phyloP scores from a whole-genome alignment of 176 grass and related monocot genomes.

The Chloris gayana region DNA sequence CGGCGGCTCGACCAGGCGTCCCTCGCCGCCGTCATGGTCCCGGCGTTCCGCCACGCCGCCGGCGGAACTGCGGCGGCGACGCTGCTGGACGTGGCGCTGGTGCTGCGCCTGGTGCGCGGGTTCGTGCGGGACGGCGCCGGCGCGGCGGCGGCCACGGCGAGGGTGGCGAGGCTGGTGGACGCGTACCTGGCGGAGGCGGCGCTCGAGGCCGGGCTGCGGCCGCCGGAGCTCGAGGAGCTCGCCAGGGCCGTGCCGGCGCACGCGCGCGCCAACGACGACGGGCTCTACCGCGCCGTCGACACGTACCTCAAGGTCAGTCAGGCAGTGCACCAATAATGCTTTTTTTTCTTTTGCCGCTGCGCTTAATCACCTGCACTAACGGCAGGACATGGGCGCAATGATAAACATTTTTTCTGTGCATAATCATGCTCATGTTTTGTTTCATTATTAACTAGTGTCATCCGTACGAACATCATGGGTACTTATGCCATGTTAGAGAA shows the following conservation, averaged over 20 bases:
- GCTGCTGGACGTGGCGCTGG: conserved; percentile 72
- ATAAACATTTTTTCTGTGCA: not conserved
- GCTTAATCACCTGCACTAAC: not conserved
- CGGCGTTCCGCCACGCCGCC: conserved; percentile 50
- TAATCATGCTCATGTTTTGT: not conserved
- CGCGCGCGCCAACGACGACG: conserved; percentile 74
- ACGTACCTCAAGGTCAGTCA: conserved; percentile 87
- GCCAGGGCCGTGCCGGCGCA: conserved; percentile 62
- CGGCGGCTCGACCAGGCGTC: conserved; percentile 72
- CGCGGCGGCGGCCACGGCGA: conserved; percentile 54
- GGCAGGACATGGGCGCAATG: not conserved
- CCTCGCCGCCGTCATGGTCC: conserved; percentile 81
- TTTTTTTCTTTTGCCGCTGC: too few relatives aligned
- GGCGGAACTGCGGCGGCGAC: conserved; percentile 35
- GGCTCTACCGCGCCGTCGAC: conserved; percentile 91
- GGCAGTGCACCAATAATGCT: too few relatives aligned
- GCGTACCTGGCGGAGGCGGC: conserved; percentile 83
- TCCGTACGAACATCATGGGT: conserved; percentile 23
- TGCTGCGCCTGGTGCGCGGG: conserved; percentile 68
- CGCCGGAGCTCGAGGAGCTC: conserved; percentile 79
- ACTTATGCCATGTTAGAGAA: not conserved
- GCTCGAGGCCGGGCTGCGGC: conserved; percentile 63
- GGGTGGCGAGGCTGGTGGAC: conserved; percentile 81
- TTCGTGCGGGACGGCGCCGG: conserved; percentile 42
- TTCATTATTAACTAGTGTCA: conserved; percentile 13